Conservation (phyloP, 2,329 filamentous ascomycete species). For the Colletotrichum sp. region DNA sequence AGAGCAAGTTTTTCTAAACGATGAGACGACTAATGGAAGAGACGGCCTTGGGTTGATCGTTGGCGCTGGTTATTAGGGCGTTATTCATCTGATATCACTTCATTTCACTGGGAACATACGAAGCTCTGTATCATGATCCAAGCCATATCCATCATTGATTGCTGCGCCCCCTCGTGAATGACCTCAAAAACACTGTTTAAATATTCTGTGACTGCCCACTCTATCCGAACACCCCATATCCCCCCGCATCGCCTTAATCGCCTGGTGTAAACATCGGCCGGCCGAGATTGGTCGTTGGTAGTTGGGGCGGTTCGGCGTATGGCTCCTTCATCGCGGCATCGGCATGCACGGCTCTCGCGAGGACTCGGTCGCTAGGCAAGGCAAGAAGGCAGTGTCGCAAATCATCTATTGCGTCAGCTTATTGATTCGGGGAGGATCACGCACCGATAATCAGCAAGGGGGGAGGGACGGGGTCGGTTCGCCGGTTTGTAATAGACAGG, state of each 20-base stretch:
- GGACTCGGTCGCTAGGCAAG: background rate
- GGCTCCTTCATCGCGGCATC: background rate
- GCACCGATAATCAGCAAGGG: background rate
- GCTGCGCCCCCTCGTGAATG: background rate
- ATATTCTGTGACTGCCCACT: too few species aligned
- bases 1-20: constrained; percentile 57
- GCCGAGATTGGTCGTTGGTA: background rate
- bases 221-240: background rate
- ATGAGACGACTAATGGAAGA: constrained; percentile 8
- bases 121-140: background rate
- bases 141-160: background rate
- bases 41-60: background rate
- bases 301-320: background rate
- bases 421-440: background rate
- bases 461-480: background rate
- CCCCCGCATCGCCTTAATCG: background rate
- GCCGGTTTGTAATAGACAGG: background rate
- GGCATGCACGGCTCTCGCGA: background rate
- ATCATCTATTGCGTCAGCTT: background rate
- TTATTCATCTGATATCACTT: background rate
- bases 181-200: background rate
- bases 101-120: background rate
- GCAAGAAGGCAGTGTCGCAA: background rate
- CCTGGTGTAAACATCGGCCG: background rate
- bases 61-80: constrained; percentile 1